A percentile compares a stretch with the other conserved stretches of the same genome.
Conservation (phyloP, 2,329 filamentous ascomycete species). For the Aspergillus pseudotamarii region DNA sequence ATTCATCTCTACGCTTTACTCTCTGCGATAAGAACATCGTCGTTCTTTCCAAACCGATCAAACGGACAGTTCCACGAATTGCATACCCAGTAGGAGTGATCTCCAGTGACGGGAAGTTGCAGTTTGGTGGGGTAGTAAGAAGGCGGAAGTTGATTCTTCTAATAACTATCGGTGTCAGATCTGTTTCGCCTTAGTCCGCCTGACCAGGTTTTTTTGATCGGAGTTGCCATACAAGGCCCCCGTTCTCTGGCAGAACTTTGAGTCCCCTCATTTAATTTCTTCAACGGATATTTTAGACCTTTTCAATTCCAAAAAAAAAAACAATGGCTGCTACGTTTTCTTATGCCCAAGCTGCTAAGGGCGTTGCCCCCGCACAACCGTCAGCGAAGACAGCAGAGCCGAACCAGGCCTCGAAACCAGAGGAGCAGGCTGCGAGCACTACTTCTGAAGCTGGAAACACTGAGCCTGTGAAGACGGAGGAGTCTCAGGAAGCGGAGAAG, state of each 20-base stretch:
- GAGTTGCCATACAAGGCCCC: constrained; percentile 24
- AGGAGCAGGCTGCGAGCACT: constrained; percentile 32
- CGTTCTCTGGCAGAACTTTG: constrained; percentile 32
- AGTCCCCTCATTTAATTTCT: constrained; percentile 13
- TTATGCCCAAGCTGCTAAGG: constrained; percentile 94
- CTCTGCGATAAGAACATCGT: constrained; percentile 9
- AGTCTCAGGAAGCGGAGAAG: constrained; percentile 43
- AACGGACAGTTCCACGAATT: constrained; percentile 11
- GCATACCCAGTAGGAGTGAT: constrained; percentile 23
- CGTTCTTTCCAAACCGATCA: constrained; percentile 9
- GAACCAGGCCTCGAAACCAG: constrained; percentile 32
- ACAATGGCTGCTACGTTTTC: constrained; percentile 68
- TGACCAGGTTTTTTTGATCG: constrained; percentile 23
- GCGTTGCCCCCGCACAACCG: constrained; percentile 58
- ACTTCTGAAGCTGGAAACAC: constrained; percentile 33
- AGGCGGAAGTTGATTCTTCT: constrained; percentile 29
- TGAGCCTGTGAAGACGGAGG: constrained; percentile 51
- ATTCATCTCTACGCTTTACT: not conserved
- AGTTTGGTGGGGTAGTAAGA: constrained; percentile 34
- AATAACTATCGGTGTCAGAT: constrained; percentile 30
- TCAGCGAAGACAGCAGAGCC: constrained; percentile 46
- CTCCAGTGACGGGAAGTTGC: constrained; percentile 28
- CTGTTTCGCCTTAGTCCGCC: constrained; percentile 26
- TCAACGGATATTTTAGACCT: constrained; percentile 24
- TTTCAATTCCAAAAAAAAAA: constrained; percentile 26